Percentiles rank a stretch among this genome's conserved stretches.
These are phyloP conservation scores for Lyophyllum shimeji DNA, from an alignment of 768 basidiomycete species.

Conservation along the genomic window DNA sequence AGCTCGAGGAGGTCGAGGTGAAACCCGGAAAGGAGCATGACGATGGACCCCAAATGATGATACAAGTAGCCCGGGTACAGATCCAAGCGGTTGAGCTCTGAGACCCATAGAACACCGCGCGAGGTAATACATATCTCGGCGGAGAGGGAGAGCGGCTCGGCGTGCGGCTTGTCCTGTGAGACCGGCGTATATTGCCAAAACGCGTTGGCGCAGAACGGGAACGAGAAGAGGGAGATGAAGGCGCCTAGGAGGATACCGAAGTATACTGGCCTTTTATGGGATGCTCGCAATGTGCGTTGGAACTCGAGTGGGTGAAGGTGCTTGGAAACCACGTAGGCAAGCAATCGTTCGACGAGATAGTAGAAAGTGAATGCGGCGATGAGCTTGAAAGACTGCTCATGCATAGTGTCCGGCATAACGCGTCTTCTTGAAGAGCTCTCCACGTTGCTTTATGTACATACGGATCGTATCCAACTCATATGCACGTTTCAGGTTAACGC, in stretches of 20 bases:
- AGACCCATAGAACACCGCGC: slow-evolving; percentile 3
- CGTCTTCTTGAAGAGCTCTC: too few relatives aligned
- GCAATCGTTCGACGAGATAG: slow-evolving; percentile 1
- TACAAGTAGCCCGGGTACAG: slow-evolving; percentile 5
- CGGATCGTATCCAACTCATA: not conserved
- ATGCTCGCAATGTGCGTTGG: not conserved
- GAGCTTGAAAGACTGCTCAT: not conserved
- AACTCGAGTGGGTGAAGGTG: not conserved
- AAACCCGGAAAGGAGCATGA: not conserved
- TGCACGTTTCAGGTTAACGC: not conserved
- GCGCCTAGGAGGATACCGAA: slow-evolving; percentile 3
- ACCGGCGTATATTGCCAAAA: not conserved
- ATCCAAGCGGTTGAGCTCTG: slow-evolving; percentile 8
- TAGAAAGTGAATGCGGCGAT: slow-evolving; percentile 6
- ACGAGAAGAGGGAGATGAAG: not conserved
- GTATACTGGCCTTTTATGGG: not conserved
- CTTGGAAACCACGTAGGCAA: not conserved
- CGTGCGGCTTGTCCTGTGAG: not conserved
- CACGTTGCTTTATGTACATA: not conserved
- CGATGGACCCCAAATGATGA: slow-evolving; percentile 5
- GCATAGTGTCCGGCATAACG: not conserved
- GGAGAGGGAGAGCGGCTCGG: not conserved
- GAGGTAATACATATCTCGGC: slow-evolving; percentile 6
- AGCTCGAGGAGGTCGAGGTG: slow-evolving; percentile 2
- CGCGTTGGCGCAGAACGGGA: slow-evolving; percentile 4